Evolutionary conservation across 805 yeast species (phyloP), one percentile per base, ranked within the genome.

Genomic region (Candida pseudofarinosa): DNA sequence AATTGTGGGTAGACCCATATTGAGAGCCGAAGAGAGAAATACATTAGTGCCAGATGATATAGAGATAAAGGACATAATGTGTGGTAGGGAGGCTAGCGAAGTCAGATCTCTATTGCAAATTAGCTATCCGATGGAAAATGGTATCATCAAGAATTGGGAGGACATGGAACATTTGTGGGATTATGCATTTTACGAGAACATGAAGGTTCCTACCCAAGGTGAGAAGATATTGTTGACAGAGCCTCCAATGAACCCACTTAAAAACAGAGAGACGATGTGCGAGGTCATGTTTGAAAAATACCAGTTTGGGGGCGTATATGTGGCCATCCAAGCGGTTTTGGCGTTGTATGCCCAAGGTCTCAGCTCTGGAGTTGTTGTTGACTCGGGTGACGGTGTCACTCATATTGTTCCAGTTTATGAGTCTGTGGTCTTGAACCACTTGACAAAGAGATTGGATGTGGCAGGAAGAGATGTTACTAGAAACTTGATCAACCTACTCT

Each of bases 381-480:
- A 93, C 65, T 88, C 97, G 3, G 99, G 99, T 59, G 98, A 90
- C 63, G 98, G 98, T 68, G 99, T 91, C 37, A 93, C 99, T 3
- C 99, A 93, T 62, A 85, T 93, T 65, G 97, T 93, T 35, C 99
- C 99, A 17, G 99, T 93, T 33, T 93, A 93, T 64, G 98, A 93
- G 68, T 84, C 95, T 4, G 96, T 88, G 35, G 99, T 93, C n/a
- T 77, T 93, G 60, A 91, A 88, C 63, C 98, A 93, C 65, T 74
- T 88, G 56, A 91, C 97, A 15, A 80, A 84, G 58, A 81, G 99
- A 62, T 73, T 93, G 55, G 97, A 93, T 63, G 96, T 93, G 47
- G 99, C 99, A 3, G 99, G 99, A 55, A 80, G 99, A 64, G 99
- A 93, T 59, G 97, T 93, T 38, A 93, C 99, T n/a, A 80, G 97